These are phyloP conservation scores for Blastobotrys serpentis DNA, from an alignment of 1,139 yeast genomes.

Conservation along the genomic window DNA sequence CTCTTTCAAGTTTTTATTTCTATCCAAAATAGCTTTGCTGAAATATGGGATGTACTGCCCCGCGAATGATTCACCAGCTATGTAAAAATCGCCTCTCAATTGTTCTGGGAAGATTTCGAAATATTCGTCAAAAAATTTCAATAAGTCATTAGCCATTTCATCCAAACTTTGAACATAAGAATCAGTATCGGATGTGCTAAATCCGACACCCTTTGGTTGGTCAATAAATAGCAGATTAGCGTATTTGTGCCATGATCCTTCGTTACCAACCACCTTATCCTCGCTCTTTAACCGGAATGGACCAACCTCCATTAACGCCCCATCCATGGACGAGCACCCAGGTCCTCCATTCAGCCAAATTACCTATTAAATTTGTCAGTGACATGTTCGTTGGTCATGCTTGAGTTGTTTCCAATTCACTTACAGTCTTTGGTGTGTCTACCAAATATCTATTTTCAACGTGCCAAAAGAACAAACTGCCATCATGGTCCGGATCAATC, in stretches of 20 bases:
- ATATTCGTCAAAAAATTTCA: constrained; percentile 64
- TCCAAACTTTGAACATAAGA: constrained; percentile 58
- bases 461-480: constrained; percentile 78
- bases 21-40: constrained; percentile 58
- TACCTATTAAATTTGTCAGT: constrained; percentile 29
- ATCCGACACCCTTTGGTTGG: constrained; percentile 96
- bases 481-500: constrained; percentile 52
- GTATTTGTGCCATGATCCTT: constrained; percentile 82
- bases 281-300: constrained; percentile 65
- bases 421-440: constrained; percentile 33
- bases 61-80: constrained; percentile 96
- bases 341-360: constrained; percentile 87
- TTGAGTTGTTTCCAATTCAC: constrained; percentile 20
- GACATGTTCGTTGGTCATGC: constrained; percentile 8
- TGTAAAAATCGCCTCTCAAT: constrained; percentile 56
- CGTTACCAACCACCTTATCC: constrained; percentile 49
- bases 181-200: constrained; percentile 55
- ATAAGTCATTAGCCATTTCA: constrained; percentile 56
- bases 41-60: constrained; percentile 95
- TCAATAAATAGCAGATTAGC: constrained; percentile 84
- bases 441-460: constrained; percentile 36
- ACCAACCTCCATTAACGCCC: constrained; percentile 90
- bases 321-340: constrained; percentile 98
- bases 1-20: constrained; percentile 41
- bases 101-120: constrained; percentile 76